phyloP scores from a whole-genome alignment of 257 asterid genomes.

The Plantago ovata region DNA sequence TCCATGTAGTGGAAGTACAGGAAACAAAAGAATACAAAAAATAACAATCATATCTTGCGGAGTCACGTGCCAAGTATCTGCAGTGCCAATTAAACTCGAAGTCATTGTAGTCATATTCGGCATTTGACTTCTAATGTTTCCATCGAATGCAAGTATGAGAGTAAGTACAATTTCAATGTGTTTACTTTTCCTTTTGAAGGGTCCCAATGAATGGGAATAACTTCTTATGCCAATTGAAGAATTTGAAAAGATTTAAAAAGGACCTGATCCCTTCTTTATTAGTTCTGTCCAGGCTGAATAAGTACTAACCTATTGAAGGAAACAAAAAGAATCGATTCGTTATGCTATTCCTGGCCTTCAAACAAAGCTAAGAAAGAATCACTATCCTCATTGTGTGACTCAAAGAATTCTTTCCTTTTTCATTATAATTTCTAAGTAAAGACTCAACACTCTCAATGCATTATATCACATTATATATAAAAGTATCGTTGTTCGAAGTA shows the following conservation, averaged over 20 bases:
- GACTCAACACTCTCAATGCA: too few relatives aligned
- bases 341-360: constrained; percentile 61
- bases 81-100: constrained; percentile 30
- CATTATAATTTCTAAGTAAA: too few relatives aligned
- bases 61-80: constrained; percentile 33
- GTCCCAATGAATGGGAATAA: constrained; percentile 35
- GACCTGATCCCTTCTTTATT: constrained; percentile 37
- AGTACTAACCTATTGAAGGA: constrained; percentile 62
- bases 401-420: too few relatives aligned
- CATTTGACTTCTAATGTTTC: constrained; percentile 34
- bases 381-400: too few relatives aligned
- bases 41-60: constrained; percentile 21
- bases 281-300: constrained; percentile 50
- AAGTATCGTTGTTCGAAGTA: too few relatives aligned
- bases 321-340: constrained; percentile 60
- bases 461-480: too few relatives aligned
- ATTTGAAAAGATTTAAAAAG: constrained; percentile 37
- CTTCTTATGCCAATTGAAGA: constrained; percentile 39
- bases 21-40: constrained; percentile 18
- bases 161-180: constrained; percentile 52
- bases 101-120: constrained; percentile 34
- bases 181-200: constrained; percentile 32
- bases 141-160: constrained; percentile 35
- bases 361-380: constrained; percentile 42
- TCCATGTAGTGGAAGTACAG: not conserved